Evolutionary conservation across 2,329 filamentous ascomycete genomes (phyloP), one percentile per base, ranked within the genome.

Genomic region (Onygenales sp.): DNA sequence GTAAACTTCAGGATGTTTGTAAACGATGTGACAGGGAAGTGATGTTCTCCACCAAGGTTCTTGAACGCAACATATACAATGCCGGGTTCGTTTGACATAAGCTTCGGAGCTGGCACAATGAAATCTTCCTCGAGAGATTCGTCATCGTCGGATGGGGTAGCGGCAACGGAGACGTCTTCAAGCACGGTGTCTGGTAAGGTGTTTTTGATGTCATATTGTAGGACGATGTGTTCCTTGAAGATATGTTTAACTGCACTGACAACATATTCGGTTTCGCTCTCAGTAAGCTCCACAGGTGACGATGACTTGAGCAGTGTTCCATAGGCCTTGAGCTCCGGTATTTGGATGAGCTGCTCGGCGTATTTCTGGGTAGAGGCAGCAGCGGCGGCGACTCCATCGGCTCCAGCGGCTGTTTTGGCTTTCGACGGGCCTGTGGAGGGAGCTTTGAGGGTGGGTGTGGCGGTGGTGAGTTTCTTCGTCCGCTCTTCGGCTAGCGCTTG

Each of bases 171-270:
- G 13, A 95, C 89, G 57, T 95, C 88, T 67, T 95, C 89, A 36
- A 97, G 78, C 32, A 98, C 82, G 13, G 90, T 95, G 56, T 91
- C 88, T 10, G 88, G 86, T 9, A 98, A 79, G 2, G 93, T 98
- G 76, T 98, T 98, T 79, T 95, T 97, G 70, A 98, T 84, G 67
- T 97, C 88, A 70, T 93, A 98, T 67, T 98, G 93, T 52, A 98
- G 76, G 36, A 98, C 92, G 65, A 98, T 78, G 66, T 97, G 88
- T 68, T 95, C 88, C 74, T 95, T 95, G 84, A 96, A 98, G 64
- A 98, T 84, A 68, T 98, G 93, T 77, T 98, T 98, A 71, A 96
- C 82, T 21, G 93, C 85, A 37, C 81, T 84, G 56, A 98, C 93
- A 49, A 96, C 90, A 63, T 98, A 98, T 71, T 98, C 93, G 17